Evolutionary conservation across 768 basidiomycete species (phyloP).

Genomic region (Boletus speciosus): DNA sequence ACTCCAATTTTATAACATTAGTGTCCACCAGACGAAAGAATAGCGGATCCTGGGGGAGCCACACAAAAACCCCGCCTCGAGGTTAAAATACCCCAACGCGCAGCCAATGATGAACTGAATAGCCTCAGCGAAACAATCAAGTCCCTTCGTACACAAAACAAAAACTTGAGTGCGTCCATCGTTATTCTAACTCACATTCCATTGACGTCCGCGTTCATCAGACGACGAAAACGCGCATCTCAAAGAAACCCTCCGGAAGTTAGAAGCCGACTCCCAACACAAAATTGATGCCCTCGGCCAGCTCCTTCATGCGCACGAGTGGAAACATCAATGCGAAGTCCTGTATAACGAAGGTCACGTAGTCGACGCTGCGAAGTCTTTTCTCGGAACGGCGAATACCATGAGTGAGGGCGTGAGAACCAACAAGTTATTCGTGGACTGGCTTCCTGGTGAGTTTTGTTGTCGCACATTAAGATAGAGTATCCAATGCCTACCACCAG

Average conservation of each 20-base stretch:
- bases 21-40: background rate
- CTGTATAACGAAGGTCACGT: background rate
- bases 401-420: background rate
- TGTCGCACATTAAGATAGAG: rapidly evolving
- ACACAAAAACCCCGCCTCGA: background rate
- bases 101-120: too few species aligned
- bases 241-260: background rate
- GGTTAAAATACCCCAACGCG: background rate
- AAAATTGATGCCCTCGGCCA: background rate
- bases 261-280: background rate
- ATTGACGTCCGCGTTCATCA: background rate
- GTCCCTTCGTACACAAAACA: background rate
- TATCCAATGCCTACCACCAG: background rate
- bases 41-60: background rate
- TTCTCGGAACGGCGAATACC: background rate
- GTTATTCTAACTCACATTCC: too few species aligned
- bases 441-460: background rate
- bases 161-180: background rate
- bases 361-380: background rate
- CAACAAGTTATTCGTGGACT: background rate
- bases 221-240: background rate
- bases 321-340: background rate
- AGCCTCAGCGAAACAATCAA: background rate
- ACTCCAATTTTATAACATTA: background rate
- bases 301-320: background rate